phyloP scores from a whole-genome alignment of 768 basidiomycete species.

The Fomitopsis pulvina region DNA sequence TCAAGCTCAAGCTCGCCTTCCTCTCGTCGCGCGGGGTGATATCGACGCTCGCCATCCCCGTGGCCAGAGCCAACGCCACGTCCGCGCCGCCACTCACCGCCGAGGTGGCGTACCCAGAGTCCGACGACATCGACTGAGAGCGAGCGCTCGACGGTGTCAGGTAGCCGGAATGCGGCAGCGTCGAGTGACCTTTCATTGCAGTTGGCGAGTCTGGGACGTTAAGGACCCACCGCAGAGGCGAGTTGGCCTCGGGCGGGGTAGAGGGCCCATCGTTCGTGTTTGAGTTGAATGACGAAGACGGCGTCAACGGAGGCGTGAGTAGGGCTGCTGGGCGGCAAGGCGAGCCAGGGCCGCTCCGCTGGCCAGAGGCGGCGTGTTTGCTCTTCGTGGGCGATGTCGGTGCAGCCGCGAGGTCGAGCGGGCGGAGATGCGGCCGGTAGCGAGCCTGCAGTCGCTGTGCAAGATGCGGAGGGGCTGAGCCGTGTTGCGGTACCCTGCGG shows the following conservation, averaged over 20 bases:
- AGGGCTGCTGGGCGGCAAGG: slow-evolving; percentile 28
- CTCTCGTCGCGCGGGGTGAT: slow-evolving; percentile 11
- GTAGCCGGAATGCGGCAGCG: slow-evolving; percentile 9
- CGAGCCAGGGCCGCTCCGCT: slow-evolving; percentile 7
- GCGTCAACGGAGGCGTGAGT: slow-evolving; percentile 66
- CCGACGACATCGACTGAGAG: slow-evolving; percentile 14
- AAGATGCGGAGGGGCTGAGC: slow-evolving; percentile 32
- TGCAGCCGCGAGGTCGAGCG: slow-evolving; percentile 26
- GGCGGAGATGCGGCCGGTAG: slow-evolving; percentile 25
- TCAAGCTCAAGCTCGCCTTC: background rate
- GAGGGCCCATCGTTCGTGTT: slow-evolving; percentile 24
- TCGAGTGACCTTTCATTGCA: slow-evolving; percentile 3
- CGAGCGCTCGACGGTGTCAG: slow-evolving; percentile 15
- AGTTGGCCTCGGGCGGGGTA: slow-evolving; percentile 14
- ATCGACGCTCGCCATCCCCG: slow-evolving; percentile 9
- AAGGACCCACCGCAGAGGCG: slow-evolving; percentile 12
- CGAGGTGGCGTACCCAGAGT: background rate
- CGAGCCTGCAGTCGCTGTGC: slow-evolving; percentile 23
- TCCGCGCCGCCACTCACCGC: background rate
- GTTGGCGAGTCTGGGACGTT: slow-evolving; percentile 7
- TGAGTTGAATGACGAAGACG: slow-evolving; percentile 48
- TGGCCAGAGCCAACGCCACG: background rate
- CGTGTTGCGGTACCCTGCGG: slow-evolving; percentile 41
- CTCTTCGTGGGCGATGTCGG: slow-evolving; percentile 17
- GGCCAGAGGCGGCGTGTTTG: slow-evolving; percentile 2